Percentiles rank a stretch among this genome's conserved stretches.
phyloP scores from a whole-genome alignment of 1,139 yeast species.

The Blastobotrys arbuscula region DNA sequence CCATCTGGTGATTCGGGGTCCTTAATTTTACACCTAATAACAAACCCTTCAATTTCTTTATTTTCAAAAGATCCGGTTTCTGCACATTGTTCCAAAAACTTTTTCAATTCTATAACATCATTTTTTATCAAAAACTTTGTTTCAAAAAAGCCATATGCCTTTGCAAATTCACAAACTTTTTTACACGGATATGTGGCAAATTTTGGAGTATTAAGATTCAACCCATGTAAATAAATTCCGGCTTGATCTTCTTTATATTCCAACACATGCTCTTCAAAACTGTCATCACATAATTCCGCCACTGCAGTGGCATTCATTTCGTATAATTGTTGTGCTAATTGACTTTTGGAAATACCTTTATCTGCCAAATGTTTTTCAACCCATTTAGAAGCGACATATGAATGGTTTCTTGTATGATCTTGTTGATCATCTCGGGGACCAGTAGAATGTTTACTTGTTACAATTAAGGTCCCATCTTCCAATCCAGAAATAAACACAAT shows the following conservation, averaged over 20 bases:
- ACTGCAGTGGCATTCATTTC: slow-evolving; percentile 68
- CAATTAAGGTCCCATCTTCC: slow-evolving; percentile 65
- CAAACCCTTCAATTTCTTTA: slow-evolving; percentile 88
- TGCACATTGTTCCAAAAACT: slow-evolving; percentile 52
- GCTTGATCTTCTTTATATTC: slow-evolving; percentile 61
- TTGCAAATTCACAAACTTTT: slow-evolving; percentile 55
- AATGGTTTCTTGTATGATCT: slow-evolving; percentile 54
- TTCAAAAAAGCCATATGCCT: slow-evolving; percentile 63
- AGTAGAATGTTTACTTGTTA: slow-evolving; percentile 83
- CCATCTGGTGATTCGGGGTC: neutral
- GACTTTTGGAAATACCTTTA: slow-evolving; percentile 38
- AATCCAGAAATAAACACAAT: slow-evolving; percentile 78
- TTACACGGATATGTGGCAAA: slow-evolving; percentile 64
- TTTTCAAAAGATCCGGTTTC: slow-evolving; percentile 67
- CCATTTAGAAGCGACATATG: slow-evolving; percentile 61
- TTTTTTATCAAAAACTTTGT: slow-evolving; percentile 44
- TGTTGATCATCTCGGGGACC: slow-evolving; percentile 54
- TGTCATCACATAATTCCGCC: slow-evolving; percentile 88
- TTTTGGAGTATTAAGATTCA: slow-evolving; percentile 59
- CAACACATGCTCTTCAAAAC: slow-evolving; percentile 89
- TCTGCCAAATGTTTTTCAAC: slow-evolving; percentile 48
- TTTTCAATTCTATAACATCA: slow-evolving; percentile 40
- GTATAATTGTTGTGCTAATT: slow-evolving; percentile 54
- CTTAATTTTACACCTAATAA: slow-evolving; percentile 52
- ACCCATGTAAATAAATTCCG: slow-evolving; percentile 86